phyloP scores from a whole-genome alignment of 2,329 filamentous ascomycete genomes.

The Lecanicillium sp. region DNA sequence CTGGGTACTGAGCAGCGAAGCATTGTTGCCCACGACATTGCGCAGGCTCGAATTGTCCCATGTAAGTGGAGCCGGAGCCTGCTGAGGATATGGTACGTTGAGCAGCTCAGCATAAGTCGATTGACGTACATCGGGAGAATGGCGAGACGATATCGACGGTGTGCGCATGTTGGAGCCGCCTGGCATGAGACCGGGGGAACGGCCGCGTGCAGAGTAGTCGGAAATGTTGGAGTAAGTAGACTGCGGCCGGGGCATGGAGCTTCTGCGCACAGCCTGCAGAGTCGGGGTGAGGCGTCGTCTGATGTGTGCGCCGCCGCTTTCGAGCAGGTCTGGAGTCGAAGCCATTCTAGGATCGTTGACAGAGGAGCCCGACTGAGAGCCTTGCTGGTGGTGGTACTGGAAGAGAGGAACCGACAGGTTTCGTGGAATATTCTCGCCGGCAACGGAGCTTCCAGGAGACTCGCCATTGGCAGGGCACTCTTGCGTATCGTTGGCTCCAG shows the following conservation, averaged over 20 bases:
- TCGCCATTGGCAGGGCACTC: constrained; percentile 35
- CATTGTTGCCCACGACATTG: constrained; percentile 75
- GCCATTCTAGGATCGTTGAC: constrained; percentile 33
- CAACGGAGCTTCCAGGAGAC: constrained; percentile 42
- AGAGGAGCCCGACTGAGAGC: constrained; percentile 40
- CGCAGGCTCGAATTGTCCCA: constrained; percentile 78
- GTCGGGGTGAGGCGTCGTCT: constrained; percentile 57
- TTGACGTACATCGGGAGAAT: constrained; percentile 45
- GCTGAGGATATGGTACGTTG: constrained; percentile 72
- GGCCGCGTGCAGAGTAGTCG: constrained; percentile 56
- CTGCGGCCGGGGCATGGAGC: constrained; percentile 57
- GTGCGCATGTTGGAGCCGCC: constrained; percentile 35
- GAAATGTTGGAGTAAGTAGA: constrained; percentile 71
- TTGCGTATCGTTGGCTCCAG: constrained; percentile 37
- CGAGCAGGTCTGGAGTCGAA: constrained; percentile 44
- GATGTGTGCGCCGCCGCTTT: constrained; percentile 39
- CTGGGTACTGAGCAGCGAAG: constrained; percentile 80
- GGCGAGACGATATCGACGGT: constrained; percentile 41
- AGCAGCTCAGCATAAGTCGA: constrained; percentile 52
- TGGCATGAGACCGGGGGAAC: constrained; percentile 43
- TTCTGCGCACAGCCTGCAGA: constrained; percentile 44
- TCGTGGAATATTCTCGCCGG: constrained; percentile 33
- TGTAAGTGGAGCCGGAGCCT: constrained; percentile 54
- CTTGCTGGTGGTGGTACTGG: constrained; percentile 54
- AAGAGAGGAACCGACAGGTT: constrained; percentile 45